Evolutionary conservation across 2,329 filamentous ascomycete species (phyloP).

Genomic region (Pseudocercospora vitis): DNA sequence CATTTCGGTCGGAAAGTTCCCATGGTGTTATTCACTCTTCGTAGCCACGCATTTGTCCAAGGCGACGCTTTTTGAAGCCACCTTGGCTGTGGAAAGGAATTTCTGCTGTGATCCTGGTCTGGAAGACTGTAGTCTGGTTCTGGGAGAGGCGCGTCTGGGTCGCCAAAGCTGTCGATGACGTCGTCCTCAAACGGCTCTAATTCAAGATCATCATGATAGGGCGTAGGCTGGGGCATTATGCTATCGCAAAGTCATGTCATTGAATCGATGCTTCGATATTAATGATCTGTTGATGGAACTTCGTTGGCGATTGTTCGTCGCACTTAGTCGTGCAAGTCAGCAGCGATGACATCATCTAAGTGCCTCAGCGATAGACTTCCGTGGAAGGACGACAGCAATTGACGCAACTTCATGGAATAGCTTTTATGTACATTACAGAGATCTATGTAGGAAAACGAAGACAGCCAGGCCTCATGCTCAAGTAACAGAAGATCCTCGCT

Average conservation of each 20-base stretch:
- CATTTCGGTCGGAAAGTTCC: slow-evolving; percentile 19
- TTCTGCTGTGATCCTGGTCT: neutral
- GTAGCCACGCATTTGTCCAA: slow-evolving; percentile 18
- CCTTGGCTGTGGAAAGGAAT: slow-evolving; percentile 7
- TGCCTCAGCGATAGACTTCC: too few relatives aligned
- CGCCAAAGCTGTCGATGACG: slow-evolving; percentile 11
- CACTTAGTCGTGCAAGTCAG: neutral
- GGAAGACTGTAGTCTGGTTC: slow-evolving; percentile 4
- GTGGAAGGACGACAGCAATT: too few relatives aligned
- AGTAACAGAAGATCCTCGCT: neutral
- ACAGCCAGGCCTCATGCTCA: slow-evolving; percentile 4
- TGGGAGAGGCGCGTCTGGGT: slow-evolving; percentile 21
- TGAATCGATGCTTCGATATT: too few relatives aligned
- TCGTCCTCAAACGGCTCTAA: slow-evolving; percentile 21
- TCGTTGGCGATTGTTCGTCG: neutral
- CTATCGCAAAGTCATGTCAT: neutral
- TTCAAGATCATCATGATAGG: slow-evolving; percentile 23
- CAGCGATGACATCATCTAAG: neutral
- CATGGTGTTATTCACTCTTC: slow-evolving; percentile 18
- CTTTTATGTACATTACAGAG: slow-evolving; percentile 6
- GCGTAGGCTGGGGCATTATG: slow-evolving; percentile 11
- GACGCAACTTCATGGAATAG: neutral
- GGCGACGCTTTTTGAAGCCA: slow-evolving; percentile 19
- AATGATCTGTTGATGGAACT: too few relatives aligned
- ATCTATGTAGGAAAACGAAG: neutral